These are phyloP conservation scores for Annona squamosa DNA, from an alignment of 164 flowering plant species.

Conservation along the genomic window DNA sequence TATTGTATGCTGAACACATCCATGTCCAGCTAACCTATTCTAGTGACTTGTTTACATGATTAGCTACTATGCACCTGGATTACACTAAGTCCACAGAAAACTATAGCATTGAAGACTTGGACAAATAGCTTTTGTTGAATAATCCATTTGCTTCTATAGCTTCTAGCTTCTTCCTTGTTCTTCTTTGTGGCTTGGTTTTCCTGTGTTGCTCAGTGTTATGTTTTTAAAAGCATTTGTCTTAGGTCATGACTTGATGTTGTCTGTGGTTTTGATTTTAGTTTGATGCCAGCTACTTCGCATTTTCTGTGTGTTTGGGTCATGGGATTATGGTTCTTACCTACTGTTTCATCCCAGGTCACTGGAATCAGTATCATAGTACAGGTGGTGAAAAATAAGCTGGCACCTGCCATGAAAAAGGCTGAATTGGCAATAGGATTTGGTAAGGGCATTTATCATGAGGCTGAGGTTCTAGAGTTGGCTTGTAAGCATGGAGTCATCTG, in stretches of 20 bases:
- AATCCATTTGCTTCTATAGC: no score
- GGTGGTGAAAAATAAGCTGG: slow-evolving; percentile 76
- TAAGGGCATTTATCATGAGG: slow-evolving; percentile 48
- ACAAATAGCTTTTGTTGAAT: no score
- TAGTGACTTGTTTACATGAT: no score
- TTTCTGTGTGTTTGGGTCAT: not conserved
- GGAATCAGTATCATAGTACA: slow-evolving; percentile 60
- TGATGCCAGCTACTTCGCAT: not conserved
- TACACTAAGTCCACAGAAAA: no score
- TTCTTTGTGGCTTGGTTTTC: no score
- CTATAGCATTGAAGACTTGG: no score
- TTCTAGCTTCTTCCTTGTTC: no score
- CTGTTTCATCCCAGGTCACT: slow-evolving; percentile 33
- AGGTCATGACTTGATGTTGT: not conserved
- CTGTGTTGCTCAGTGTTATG: not conserved
- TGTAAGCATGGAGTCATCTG: slow-evolving; percentile 56
- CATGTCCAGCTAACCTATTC: no score
- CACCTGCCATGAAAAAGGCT: slow-evolving; percentile 57
- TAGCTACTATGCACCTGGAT: no score
- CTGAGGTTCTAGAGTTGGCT: slow-evolving; percentile 71
- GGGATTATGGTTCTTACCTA: not conserved
- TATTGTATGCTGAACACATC: no score
- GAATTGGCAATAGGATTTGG: slow-evolving; percentile 62
- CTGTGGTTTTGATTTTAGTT: no score
- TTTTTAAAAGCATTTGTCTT: not conserved